Conservation (phyloP, 768 basidiomycete species). For the Psilocybe cyanescens region DNA sequence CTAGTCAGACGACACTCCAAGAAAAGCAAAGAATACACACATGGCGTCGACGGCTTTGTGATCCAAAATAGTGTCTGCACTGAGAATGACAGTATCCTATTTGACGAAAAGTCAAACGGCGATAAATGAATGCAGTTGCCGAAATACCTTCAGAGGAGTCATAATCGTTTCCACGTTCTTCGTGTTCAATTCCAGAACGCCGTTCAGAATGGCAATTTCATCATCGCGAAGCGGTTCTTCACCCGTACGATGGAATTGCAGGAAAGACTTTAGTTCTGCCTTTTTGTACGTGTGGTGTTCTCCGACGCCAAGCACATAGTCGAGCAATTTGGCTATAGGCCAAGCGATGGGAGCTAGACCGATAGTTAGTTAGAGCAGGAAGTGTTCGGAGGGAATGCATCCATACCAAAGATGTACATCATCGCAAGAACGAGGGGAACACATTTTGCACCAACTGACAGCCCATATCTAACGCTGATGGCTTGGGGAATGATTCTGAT, state of each 20-base stretch:
- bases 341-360: slow-evolving; percentile 74
- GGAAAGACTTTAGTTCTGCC: slow-evolving; percentile 77
- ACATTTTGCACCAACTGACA: slow-evolving; percentile 78
- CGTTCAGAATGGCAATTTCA: slow-evolving; percentile 81
- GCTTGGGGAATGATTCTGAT: slow-evolving; percentile 68
- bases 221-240: slow-evolving; percentile 82
- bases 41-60: slow-evolving; percentile 77
- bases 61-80: slow-evolving; percentile 78
- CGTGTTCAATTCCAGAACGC: slow-evolving; percentile 76
- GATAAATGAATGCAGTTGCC: not conserved
- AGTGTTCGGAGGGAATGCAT: slow-evolving; percentile 29
- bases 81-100: slow-evolving; percentile 83
- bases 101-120: slow-evolving; percentile 30
- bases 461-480: slow-evolving; percentile 77
- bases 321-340: slow-evolving; percentile 83
- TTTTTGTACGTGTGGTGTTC: slow-evolving; percentile 83
- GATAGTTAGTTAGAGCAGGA: slow-evolving; percentile 15
- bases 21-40: slow-evolving; percentile 37
- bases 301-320: slow-evolving; percentile 75
- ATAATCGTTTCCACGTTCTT: slow-evolving; percentile 81
- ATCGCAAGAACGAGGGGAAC: slow-evolving; percentile 73
- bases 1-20: slow-evolving; percentile 8
- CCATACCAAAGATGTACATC: slow-evolving; percentile 65
- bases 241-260: slow-evolving; percentile 78
- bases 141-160: slow-evolving; percentile 71